Percentiles rank a stretch among this genome's conserved stretches.
phyloP scores from a whole-genome alignment of 352 stramenopile species.

The Globisporangium megalacanthum region DNA sequence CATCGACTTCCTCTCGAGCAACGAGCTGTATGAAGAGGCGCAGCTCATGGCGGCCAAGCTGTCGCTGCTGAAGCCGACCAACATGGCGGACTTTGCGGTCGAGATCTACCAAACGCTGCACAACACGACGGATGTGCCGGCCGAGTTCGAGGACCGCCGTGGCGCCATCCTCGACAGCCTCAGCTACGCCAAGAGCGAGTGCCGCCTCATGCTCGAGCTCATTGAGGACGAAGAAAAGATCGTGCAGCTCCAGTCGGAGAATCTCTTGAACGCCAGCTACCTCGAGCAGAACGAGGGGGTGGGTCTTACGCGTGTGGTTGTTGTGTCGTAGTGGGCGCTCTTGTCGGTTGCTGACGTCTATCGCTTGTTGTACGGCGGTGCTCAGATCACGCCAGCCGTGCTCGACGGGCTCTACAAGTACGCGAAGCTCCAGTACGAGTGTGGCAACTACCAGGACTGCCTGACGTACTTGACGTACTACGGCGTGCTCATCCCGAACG shows the following conservation, averaged over 20 bases:
- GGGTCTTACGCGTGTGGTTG: constrained; percentile 22
- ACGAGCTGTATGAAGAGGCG: constrained; percentile 90
- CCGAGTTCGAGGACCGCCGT: constrained; percentile 80
- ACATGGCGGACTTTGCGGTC: constrained; percentile 97
- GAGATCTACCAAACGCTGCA: constrained; percentile 94
- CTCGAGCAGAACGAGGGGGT: constrained; percentile 81
- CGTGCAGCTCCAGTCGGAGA: constrained; percentile 79
- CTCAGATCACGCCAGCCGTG: constrained; percentile 81
- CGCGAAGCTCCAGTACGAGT: constrained; percentile 97
- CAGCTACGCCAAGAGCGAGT: constrained; percentile 72
- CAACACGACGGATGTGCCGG: constrained; percentile 62
- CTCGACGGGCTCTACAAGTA: constrained; percentile 93
- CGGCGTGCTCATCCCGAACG: constrained; percentile 81
- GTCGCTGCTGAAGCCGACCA: constrained; percentile 90
- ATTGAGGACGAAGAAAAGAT: constrained; percentile 87
- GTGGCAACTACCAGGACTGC: constrained; percentile 93
- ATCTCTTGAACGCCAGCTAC: constrained; percentile 71
- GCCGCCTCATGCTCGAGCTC: constrained; percentile 68
- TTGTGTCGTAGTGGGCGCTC: not conserved
- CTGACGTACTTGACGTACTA: constrained; percentile 90
- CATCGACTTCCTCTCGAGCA: constrained; percentile 91
- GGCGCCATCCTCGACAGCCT: constrained; percentile 70
- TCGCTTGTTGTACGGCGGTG: not conserved
- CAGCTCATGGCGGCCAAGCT: constrained; percentile 89
- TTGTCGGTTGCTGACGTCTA: not conserved